Evolutionary conservation across 495 filamentous ascomycete genomes (phyloP), one percentile per base, ranked within the genome.

Genomic region (Daldinia bambusicola): DNA sequence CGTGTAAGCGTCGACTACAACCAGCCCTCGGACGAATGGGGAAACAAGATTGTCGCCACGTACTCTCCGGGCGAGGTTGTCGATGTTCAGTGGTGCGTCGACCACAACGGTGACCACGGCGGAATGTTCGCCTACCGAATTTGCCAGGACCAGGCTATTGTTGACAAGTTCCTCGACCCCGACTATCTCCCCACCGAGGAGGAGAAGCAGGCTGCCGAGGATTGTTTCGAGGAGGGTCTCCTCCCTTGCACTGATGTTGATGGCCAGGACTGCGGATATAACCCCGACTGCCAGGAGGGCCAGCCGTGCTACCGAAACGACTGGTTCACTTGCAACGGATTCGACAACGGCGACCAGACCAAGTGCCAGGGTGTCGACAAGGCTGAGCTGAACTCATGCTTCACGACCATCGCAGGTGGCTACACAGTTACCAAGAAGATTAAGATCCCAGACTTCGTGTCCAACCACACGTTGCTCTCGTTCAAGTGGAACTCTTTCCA

Each of bases 51-150:
- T 0, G 84, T 86, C 0, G 81, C 76, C 2, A 84, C 79, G 0
- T 88, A 86, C 74, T 75, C 74, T 6, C 76, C 82, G 0, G 83
- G 83, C n/a, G 74, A 85, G 2, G 62, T 76, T 4, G 75, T 87
- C 12, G 80, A 84, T 26, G 84, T 88, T 5, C 71, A 86, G 74
- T 88, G 86, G 85, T 88, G 86, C 61, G 82, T 87, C 26, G 86
- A 88, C 67, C 67, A 86, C 78, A 88, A 87, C 76, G 86, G 86
- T 1, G 86, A 88, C 75, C 86, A 88, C 71, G 85, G 86, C 34
- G 86, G 86, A 72, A 87, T 88, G 85, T 88, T 87, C 75, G 76
- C 79, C 51, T 88, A 87, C 78, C 83, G 86, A 1, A 81, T 88
- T 61, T 88, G 86, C 75, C 78, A 83, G 66, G 73, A 88, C 73